Base-by-base conservation (phyloP, 139 green algal species). In the Chlamydomonas incerta region DNA sequence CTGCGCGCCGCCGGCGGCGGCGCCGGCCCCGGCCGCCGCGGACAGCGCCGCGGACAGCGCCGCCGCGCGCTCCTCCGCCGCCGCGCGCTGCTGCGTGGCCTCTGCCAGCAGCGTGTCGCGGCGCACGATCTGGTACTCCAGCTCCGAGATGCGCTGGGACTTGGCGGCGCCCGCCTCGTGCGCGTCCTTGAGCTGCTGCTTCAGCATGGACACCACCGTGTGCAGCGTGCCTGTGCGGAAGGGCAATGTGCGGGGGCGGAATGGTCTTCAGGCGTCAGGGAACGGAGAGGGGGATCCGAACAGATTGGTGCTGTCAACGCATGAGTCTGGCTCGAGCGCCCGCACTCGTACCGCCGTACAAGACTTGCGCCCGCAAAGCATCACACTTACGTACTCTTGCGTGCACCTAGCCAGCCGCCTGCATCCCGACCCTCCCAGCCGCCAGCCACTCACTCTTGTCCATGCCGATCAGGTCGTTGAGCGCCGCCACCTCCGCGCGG, bases 391-490 rank as follows among this genome's bases (percentile, higher is more conserved):
- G n/a, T n/a, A n/a, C n/a, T n/a, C n/a, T n/a, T n/a, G n/a, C n/a
- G n/a, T n/a, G n/a, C n/a, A n/a, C n/a, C n/a, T n/a, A n/a, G n/a
- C n/a, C n/a, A n/a, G n/a, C n/a, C n/a, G n/a, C n/a, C n/a, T n/a
- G n/a, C n/a, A n/a, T n/a, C n/a, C n/a, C n/a, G n/a, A n/a, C n/a
- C n/a, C n/a, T n/a, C n/a, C n/a, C n/a, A n/a, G n/a, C n/a, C n/a
- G n/a, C n/a, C n/a, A n/a, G n/a, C n/a, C n/a, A 63, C 74, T 71
- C 60, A 82, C 74, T 4, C 60, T 82, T 82, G 55, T 82, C 74
- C 58, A 82, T 82, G 8, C 55, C 74, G 24, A 82, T 10, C 34
- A 82, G 67, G 29, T 58, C 74, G 23, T 60, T 34, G 11, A 28
- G 14, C 15, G 71, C 74, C 21, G 57, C 58, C 31, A 82, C 13